These are phyloP conservation scores for Leccinum arenicola DNA, from an alignment of 768 basidiomycete genomes.

Conservation along the genomic window DNA sequence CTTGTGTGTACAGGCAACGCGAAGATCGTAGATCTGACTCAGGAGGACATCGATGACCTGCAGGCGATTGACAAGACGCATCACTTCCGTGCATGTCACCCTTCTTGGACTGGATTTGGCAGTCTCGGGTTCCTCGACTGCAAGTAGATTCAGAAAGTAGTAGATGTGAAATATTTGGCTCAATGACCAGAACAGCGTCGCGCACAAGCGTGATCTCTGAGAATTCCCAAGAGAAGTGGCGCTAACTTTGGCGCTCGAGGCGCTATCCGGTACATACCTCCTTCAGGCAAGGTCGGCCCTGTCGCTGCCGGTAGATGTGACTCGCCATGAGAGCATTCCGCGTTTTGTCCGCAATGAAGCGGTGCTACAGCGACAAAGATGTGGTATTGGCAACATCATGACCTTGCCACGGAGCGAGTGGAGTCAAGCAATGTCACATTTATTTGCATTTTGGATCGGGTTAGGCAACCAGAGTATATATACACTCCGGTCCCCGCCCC, in stretches of 20 bases:
- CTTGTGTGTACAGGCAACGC: conserved; percentile 45
- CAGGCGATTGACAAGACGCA: conserved; percentile 56
- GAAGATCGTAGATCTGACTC: conserved; percentile 57
- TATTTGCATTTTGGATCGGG: conserved; percentile 7
- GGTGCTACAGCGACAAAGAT: conserved; percentile 1
- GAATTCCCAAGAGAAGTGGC: not conserved
- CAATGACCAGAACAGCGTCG: not conserved
- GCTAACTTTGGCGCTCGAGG: not conserved
- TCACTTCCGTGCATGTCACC: conserved; percentile 65
- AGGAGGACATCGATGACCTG: conserved; percentile 59
- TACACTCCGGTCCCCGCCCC: not conserved
- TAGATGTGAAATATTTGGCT: not conserved
- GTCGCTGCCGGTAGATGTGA: not conserved
- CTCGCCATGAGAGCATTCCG: not conserved
- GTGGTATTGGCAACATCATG: not conserved
- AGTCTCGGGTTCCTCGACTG: conserved; percentile 59
- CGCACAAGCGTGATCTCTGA: not conserved
- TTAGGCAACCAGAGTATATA: conserved; percentile 5
- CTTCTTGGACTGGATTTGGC: conserved; percentile 63
- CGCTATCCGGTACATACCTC: not conserved
- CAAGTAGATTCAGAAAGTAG: conserved; percentile 25
- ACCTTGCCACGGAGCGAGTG: not conserved
- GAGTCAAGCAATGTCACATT: not conserved
- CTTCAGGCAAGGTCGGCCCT: conserved; percentile 13
- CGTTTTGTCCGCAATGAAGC: not conserved